phyloP scores from a whole-genome alignment of 75 land plant species.

The Sequoia sempervirens region DNA sequence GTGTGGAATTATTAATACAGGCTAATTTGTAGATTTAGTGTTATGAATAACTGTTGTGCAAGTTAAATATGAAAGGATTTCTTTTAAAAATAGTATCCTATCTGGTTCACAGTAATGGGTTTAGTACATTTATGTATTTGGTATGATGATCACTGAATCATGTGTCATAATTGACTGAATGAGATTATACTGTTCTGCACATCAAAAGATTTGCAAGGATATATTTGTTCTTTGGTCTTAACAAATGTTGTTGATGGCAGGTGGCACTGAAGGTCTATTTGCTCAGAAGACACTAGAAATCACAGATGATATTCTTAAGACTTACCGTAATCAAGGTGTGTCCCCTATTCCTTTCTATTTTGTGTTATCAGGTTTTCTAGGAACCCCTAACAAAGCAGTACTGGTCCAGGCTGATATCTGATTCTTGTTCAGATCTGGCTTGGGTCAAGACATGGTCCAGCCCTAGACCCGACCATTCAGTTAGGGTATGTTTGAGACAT shows the following conservation, averaged over 20 bases:
- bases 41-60: conserved; percentile 1
- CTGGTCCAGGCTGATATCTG: too few relatives aligned
- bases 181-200: background rate
- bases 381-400: too few relatives aligned
- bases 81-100: background rate
- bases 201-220: background rate
- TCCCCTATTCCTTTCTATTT: background rate
- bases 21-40: background rate
- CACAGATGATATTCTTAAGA: conserved; percentile 57
- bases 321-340: conserved; percentile 91
- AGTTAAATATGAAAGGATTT: background rate
- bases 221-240: background rate
- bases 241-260: conserved; percentile 26
- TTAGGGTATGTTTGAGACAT: too few relatives aligned
- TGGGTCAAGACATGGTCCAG: too few relatives aligned
- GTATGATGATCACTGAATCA: background rate
- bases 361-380: background rate
- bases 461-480: too few relatives aligned
- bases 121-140: conserved; percentile 2
- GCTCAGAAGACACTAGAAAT: conserved; percentile 86
- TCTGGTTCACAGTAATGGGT: background rate
- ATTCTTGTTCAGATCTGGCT: too few relatives aligned
- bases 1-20: background rate
- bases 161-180: background rate
- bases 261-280: conserved; percentile 96